A percentile compares a stretch with the other conserved stretches of the same genome.
phyloP scores from a whole-genome alignment of 768 basidiomycete genomes.

The Suillus weaverae region DNA sequence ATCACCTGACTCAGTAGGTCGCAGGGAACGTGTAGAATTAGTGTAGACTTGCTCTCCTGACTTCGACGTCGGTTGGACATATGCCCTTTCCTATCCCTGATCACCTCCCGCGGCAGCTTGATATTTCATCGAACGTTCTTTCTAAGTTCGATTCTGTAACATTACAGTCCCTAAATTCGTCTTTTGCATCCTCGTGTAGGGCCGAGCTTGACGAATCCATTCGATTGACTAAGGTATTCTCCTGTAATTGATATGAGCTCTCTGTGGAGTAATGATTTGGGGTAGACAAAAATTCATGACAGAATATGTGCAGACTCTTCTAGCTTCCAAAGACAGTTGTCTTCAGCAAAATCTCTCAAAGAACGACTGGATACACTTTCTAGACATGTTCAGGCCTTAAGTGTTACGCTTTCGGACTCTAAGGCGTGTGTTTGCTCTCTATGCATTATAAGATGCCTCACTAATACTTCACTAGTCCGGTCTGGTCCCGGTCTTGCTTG shows the following conservation, averaged over 20 bases:
- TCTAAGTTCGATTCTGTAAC: conserved; percentile 67
- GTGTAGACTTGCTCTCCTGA: background rate
- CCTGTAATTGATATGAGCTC: conserved; percentile 1
- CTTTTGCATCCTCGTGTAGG: conserved; percentile 68
- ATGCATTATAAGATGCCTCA: conserved; percentile 12
- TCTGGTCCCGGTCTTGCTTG: conserved; percentile 59
- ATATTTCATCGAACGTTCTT: conserved; percentile 72
- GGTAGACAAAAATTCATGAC: conserved; percentile 67
- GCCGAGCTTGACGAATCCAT: conserved; percentile 73
- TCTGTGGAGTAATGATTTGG: conserved; percentile 18
- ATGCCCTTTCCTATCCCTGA: conserved; percentile 79
- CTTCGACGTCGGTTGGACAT: background rate
- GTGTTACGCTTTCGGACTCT: conserved; percentile 51
- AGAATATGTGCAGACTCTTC: conserved; percentile 66
- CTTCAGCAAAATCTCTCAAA: conserved; percentile 65
- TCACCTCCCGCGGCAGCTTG: conserved; percentile 70
- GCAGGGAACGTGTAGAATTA: background rate
- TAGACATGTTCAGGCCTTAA: conserved; percentile 52
- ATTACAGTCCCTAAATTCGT: conserved; percentile 55
- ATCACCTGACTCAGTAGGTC: background rate
- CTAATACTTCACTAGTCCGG: conserved; percentile 52
- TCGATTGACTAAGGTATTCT: conserved; percentile 62
- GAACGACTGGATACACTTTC: conserved; percentile 52
- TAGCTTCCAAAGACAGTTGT: conserved; percentile 61
- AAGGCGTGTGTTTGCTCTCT: conserved; percentile 46